These are phyloP conservation scores for Saccharomycopsis javanensis DNA, from an alignment of 805 yeast genomes.

Conservation along the genomic window DNA sequence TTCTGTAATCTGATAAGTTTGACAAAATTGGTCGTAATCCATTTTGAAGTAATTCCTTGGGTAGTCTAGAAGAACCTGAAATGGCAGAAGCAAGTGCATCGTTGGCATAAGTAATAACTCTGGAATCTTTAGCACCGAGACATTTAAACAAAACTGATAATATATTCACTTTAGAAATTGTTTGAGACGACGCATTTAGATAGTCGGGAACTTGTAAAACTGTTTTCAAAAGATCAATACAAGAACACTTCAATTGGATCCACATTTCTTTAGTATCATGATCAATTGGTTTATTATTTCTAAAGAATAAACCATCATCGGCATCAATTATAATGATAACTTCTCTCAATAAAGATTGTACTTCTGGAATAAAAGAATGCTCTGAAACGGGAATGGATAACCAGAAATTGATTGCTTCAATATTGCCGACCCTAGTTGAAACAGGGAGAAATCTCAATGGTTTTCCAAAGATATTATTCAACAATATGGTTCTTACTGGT, in stretches of 20 bases:
- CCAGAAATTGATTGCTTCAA: constrained; percentile 90
- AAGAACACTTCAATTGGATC: constrained; percentile 76
- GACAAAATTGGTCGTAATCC: constrained; percentile 92
- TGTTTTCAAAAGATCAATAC: constrained; percentile 73
- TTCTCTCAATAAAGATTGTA: constrained; percentile 74
- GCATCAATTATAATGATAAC: constrained; percentile 94
- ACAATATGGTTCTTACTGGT: constrained; percentile 69
- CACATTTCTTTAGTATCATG: constrained; percentile 82
- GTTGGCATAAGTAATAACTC: constrained; percentile 88
- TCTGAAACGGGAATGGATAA: constrained; percentile 71
- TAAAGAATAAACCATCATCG: constrained; percentile 83
- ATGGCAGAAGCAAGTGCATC: constrained; percentile 75
- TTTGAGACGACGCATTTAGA: constrained; percentile 60
- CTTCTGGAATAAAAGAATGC: constrained; percentile 77
- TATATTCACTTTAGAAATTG: constrained; percentile 65
- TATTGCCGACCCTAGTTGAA: constrained; percentile 96
- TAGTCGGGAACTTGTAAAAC: constrained; percentile 82
- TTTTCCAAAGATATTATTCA: constrained; percentile 93
- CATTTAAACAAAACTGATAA: constrained; percentile 93
- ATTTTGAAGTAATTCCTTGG: constrained; percentile 89
- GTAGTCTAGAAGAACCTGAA: constrained; percentile 77
- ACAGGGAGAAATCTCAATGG: constrained; percentile 95
- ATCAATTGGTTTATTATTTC: constrained; percentile 75
- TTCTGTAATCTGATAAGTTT: constrained; percentile 89
- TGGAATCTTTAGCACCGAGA: constrained; percentile 70